phyloP scores from a whole-genome alignment of 495 filamentous ascomycete genomes.

The Neurospora sp. region DNA sequence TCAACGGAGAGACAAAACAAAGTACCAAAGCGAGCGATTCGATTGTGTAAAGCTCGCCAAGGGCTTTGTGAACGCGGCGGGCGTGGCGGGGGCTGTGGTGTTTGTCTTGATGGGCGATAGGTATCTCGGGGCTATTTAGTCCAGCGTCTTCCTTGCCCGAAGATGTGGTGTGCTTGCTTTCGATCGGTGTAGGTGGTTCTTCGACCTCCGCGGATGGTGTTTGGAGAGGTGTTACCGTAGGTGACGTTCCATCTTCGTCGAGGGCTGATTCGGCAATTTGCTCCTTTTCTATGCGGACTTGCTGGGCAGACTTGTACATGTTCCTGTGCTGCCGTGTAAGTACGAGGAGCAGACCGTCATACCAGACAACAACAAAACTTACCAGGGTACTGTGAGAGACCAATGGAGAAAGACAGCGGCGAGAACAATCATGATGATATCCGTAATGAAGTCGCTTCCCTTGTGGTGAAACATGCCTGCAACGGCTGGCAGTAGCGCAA shows the following conservation, averaged over 20 bases:
- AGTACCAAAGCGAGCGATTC: constrained; percentile 62
- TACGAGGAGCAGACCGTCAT: background rate
- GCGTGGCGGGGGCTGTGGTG: background rate
- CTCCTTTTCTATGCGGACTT: constrained; percentile 40
- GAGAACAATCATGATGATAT: constrained; percentile 68
- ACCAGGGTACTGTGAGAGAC: constrained; percentile 89
- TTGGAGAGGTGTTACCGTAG: background rate
- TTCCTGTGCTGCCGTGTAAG: constrained; percentile 45
- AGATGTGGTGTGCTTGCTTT: background rate
- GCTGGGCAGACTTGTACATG: constrained; percentile 81
- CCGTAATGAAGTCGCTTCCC: constrained; percentile 72
- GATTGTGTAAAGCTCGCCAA: constrained; percentile 59
- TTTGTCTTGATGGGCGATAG: background rate
- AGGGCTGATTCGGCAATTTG: constrained; percentile 36
- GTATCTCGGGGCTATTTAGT: background rate
- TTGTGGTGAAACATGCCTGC: constrained; percentile 79
- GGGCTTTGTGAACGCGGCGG: constrained; percentile 27
- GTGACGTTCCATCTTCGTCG: constrained; percentile 25
- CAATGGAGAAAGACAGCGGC: constrained; percentile 86
- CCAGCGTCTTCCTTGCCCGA: background rate
- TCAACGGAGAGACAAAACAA: constrained; percentile 70
- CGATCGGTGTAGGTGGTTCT: background rate
- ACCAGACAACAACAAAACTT: constrained; percentile 7
- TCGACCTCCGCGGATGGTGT: background rate
- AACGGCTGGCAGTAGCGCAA: constrained; percentile 76